Conservation (phyloP, 2,329 filamentous ascomycete genomes). For the Mariannaea elegans region DNA sequence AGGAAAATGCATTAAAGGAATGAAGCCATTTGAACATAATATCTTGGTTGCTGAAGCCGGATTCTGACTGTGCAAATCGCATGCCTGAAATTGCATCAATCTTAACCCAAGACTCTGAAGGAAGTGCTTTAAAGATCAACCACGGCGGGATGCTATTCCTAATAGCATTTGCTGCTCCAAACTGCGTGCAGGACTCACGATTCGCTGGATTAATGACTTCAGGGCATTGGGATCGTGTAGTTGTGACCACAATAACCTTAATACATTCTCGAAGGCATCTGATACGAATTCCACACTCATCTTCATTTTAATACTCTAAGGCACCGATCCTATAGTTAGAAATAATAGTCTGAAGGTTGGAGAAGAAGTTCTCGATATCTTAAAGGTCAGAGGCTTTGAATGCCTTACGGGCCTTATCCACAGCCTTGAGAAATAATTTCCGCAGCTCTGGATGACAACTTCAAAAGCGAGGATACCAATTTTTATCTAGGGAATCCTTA, state of each 20-base stretch:
- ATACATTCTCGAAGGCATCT: constrained; percentile 5
- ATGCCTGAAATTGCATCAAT: background rate
- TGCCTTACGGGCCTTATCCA: constrained; percentile 5
- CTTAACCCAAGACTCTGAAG: background rate
- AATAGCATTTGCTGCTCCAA: constrained; percentile 1
- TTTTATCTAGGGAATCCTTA: background rate
- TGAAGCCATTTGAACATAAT: constrained; percentile 1
- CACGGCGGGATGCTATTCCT: background rate
- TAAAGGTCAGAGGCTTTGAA: background rate
- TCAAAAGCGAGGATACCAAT: constrained; percentile 9
- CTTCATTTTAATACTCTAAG: constrained; percentile 4
- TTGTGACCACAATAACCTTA: background rate
- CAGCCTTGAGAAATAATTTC: constrained; percentile 10
- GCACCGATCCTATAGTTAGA: background rate
- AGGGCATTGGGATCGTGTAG: background rate
- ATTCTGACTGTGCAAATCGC: constrained; percentile 11
- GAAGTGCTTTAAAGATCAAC: constrained; percentile 6
- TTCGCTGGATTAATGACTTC: background rate
- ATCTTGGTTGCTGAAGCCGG: background rate
- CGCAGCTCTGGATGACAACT: constrained; percentile 11
- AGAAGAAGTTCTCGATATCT: too few relatives aligned
- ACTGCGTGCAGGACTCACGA: constrained; percentile 2
- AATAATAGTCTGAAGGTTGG: background rate
- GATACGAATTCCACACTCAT: constrained; percentile 1
- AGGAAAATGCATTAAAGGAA: constrained; percentile 1